These are phyloP conservation scores for Fusarium temperatum DNA, from an alignment of 2,329 filamentous ascomycete genomes.

Conservation along the genomic window DNA sequence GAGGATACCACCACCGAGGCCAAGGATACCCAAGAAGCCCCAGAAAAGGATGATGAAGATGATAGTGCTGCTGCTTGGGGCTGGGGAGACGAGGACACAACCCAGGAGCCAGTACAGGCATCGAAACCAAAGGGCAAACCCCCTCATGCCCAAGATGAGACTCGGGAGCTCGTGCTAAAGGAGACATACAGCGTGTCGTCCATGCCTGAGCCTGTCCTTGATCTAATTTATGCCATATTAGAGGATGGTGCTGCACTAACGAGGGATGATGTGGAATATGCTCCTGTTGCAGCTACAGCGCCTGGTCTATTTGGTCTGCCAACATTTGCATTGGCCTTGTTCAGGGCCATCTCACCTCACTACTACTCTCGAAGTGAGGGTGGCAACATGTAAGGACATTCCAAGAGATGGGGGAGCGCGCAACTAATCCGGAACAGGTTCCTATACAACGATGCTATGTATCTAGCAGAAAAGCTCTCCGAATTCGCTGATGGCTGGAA, in stretches of 20 bases:
- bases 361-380: conserved; percentile 72
- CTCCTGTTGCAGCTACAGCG: conserved; percentile 73
- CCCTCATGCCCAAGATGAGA: conserved; percentile 44
- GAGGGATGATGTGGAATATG: conserved; percentile 58
- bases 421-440: conserved; percentile 54
- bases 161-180: conserved; percentile 77
- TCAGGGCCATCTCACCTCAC: conserved; percentile 77
- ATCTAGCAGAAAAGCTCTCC: conserved; percentile 66
- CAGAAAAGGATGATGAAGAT: conserved; percentile 51
- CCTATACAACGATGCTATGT: conserved; percentile 73
- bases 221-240: conserved; percentile 67
- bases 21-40: conserved; percentile 12
- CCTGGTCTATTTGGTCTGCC: conserved; percentile 76
- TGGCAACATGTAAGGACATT: conserved; percentile 68
- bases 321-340: conserved; percentile 78
- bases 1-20: conserved; percentile 54
- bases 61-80: conserved; percentile 78
- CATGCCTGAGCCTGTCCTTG: conserved; percentile 81
- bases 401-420: neutral
- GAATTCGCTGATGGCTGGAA: conserved; percentile 63
- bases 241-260: conserved; percentile 71
- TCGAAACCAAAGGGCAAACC: conserved; percentile 19
- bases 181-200: conserved; percentile 91
- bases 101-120: conserved; percentile 36
- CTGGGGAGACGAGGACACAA: conserved; percentile 76